These are phyloP conservation scores for Colletotrichum sp. DNA, from an alignment of 2,329 filamentous ascomycete genomes.

Conservation along the genomic window DNA sequence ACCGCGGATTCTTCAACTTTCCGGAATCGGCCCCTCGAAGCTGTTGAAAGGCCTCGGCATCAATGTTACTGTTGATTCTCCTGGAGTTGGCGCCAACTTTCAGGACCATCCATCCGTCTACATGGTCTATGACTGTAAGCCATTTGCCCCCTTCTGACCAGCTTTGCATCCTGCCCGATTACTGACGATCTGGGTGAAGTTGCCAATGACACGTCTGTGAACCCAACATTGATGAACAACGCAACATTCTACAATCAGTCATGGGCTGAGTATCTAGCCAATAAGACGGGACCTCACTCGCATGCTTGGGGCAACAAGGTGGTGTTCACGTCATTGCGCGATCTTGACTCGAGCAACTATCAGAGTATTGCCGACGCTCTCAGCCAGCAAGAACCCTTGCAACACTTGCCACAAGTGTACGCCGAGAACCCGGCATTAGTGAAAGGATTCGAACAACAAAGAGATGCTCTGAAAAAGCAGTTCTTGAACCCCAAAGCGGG, in stretches of 20 bases:
- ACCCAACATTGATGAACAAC: slow-evolving; percentile 25
- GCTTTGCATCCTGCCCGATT: not conserved
- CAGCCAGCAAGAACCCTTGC: slow-evolving; percentile 22
- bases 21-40: slow-evolving; percentile 55
- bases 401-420: slow-evolving; percentile 25
- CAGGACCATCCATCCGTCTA: slow-evolving; percentile 41
- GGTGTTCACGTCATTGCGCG: slow-evolving; percentile 24
- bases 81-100: slow-evolving; percentile 41
- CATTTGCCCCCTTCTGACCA: not conserved
- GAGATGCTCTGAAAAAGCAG: slow-evolving; percentile 11
- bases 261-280: slow-evolving; percentile 24
- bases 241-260: slow-evolving; percentile 25
- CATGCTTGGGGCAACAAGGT: slow-evolving; percentile 26
- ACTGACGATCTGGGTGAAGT: not conserved
- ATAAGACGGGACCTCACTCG: slow-evolving; percentile 29
- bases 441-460: slow-evolving; percentile 20
- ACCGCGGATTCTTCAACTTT: slow-evolving; percentile 61
- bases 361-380: slow-evolving; percentile 7
- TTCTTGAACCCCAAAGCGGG: slow-evolving; percentile 22
- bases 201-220: slow-evolving; percentile 13
- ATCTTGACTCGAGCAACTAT: slow-evolving; percentile 12
- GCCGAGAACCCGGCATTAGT: slow-evolving; percentile 18
- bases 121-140: slow-evolving; percentile 35
- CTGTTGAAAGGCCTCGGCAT: slow-evolving; percentile 49
- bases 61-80: slow-evolving; percentile 57